These are phyloP conservation scores for Lachancea sp. DNA, from an alignment of 805 yeast species.

Conservation along the genomic window DNA sequence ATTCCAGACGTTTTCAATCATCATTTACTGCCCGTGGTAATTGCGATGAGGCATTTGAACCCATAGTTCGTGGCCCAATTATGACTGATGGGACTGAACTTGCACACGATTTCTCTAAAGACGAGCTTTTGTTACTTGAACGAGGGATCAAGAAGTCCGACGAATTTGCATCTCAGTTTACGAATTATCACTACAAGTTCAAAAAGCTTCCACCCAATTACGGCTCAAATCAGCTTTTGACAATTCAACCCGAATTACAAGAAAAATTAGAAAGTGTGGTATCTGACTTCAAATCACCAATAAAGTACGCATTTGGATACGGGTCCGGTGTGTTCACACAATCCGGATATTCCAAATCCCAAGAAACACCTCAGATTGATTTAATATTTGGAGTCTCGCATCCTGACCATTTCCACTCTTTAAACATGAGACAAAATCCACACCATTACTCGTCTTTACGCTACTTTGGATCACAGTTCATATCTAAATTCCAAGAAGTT, in stretches of 20 bases:
- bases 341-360: slow-evolving; percentile 38
- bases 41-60: not conserved
- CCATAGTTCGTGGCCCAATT: slow-evolving; percentile 6
- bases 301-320: slow-evolving; percentile 80
- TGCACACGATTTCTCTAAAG: not conserved
- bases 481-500: slow-evolving; percentile 52
- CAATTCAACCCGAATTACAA: slow-evolving; percentile 40
- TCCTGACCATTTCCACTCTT: slow-evolving; percentile 68
- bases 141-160: slow-evolving; percentile 24
- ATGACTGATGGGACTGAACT: slow-evolving; percentile 1
- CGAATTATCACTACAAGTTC: slow-evolving; percentile 27
- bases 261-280: slow-evolving; percentile 44
- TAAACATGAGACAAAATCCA: slow-evolving; percentile 61
- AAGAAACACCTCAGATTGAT: slow-evolving; percentile 67
- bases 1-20: not conserved
- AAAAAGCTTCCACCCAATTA: slow-evolving; percentile 49
- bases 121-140: slow-evolving; percentile 21
- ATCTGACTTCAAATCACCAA: slow-evolving; percentile 60
- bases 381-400: slow-evolving; percentile 75
- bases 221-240: slow-evolving; percentile 52
- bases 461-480: slow-evolving; percentile 51
- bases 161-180: slow-evolving; percentile 22
- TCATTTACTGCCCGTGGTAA: not conserved
- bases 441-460: slow-evolving; percentile 71
- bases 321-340: slow-evolving; percentile 93